A percentile compares a stretch with the other conserved stretches of the same genome.
Evolutionary conservation across 129 eudicot genomes (phyloP).

Genomic region (Apium graveolens): DNA sequence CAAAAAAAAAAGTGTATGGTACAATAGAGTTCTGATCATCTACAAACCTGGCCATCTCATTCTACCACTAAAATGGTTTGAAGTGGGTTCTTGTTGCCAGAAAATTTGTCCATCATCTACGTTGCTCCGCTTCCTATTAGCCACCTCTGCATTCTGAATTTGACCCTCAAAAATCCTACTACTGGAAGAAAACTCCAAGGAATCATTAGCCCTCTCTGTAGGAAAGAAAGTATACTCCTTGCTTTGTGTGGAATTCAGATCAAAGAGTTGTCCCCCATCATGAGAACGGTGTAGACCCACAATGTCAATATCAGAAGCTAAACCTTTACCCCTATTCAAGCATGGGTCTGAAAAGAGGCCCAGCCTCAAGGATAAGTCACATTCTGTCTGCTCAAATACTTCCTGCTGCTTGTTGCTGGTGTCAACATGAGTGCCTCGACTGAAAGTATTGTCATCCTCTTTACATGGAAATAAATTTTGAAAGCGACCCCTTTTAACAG

Average conservation of each 20-base stretch:
- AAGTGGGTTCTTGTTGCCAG: constrained; percentile 35
- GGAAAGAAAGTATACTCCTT: constrained; percentile 65
- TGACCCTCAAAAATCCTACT: constrained; percentile 28
- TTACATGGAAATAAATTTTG: constrained; percentile 35
- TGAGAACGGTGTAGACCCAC: constrained; percentile 26
- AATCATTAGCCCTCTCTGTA: constrained; percentile 30
- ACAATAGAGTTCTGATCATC: constrained; percentile 25
- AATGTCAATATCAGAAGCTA: constrained; percentile 20
- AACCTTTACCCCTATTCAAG: constrained; percentile 23
- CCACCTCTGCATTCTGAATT: constrained; percentile 28
- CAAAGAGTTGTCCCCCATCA: neutral
- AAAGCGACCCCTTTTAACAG: constrained; percentile 32
- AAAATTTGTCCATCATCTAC: constrained; percentile 27
- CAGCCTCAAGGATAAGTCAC: constrained; percentile 81
- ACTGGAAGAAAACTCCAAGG: constrained; percentile 11
- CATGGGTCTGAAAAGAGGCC: constrained; percentile 37
- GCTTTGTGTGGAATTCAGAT: constrained; percentile 15
- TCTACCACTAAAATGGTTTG: constrained; percentile 30
- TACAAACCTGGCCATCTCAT: constrained; percentile 56
- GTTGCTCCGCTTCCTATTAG: constrained; percentile 44
- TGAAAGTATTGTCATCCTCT: constrained; percentile 22
- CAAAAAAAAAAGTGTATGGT: constrained; percentile 23
- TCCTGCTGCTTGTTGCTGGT: constrained; percentile 16
- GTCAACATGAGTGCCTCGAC: constrained; percentile 17
- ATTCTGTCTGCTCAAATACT: constrained; percentile 31